Conservation (phyloP, 148 eudicot species). For the Fagopyrum tataricum region DNA sequence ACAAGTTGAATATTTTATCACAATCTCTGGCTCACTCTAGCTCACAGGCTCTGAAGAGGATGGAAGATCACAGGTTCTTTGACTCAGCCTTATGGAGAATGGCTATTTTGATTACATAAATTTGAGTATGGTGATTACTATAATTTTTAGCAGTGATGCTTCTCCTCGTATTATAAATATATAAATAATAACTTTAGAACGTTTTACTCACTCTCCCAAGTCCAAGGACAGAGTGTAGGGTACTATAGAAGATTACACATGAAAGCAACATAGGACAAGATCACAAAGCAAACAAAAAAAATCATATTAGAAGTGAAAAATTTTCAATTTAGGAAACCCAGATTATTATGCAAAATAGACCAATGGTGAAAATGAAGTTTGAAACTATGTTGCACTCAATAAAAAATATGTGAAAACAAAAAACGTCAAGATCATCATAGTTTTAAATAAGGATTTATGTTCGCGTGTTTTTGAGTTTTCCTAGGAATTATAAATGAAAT, state of each 20-base stretch:
- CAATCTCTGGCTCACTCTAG: slow-evolving; percentile 25
- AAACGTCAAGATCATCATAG: too few relatives aligned
- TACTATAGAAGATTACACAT: background rate
- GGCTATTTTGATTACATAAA: background rate
- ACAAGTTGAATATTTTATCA: slow-evolving; percentile 24
- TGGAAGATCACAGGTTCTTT: slow-evolving; percentile 20
- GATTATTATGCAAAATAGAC: too few relatives aligned
- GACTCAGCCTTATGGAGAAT: slow-evolving; percentile 1
- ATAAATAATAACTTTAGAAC: background rate
- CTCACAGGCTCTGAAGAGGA: slow-evolving; percentile 19
- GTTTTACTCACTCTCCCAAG: background rate
- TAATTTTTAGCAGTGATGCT: background rate
- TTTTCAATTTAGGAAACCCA: too few relatives aligned
- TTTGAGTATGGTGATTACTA: background rate
- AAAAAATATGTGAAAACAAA: too few relatives aligned
- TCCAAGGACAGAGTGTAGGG: background rate
- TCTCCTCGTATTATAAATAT: too few relatives aligned
- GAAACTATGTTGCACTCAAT: too few relatives aligned
- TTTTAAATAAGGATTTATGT: too few relatives aligned
- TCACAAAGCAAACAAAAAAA: background rate
- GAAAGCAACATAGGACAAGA: background rate
- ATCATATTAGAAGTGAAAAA: too few relatives aligned
- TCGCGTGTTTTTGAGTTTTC: too few relatives aligned
- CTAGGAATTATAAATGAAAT: too few relatives aligned
- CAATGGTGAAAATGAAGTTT: background rate